Base-by-base conservation (phyloP, 306 rosid species). In the Sechiopsis laciniata region DNA sequence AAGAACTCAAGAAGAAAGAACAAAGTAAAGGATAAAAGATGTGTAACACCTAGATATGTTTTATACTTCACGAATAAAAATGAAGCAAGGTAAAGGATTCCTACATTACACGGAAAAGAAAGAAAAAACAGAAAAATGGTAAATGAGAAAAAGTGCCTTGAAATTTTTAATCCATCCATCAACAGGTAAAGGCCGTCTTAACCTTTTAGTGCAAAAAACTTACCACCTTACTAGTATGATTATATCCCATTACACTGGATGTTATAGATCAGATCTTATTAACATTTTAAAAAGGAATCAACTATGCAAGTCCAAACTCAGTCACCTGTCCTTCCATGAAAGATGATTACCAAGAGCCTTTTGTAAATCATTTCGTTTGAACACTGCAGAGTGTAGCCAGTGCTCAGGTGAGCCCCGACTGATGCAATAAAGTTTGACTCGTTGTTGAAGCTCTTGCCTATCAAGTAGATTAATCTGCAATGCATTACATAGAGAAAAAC, bases 341-440 rank as follows among this genome's bases (percentile, higher is more conserved):
- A 94, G 99, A 85, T 94, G 92, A 89, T 83, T 91, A 59, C 99
- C 99, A 54, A 94, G 92, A 81, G 97, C 96, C 82, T 86, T 94
- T 40, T 86, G 97, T 84, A 94, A 78, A 64, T 94, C 99, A 76
- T 54, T 83, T 73, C 97, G 88, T 84, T 91, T 86, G 78, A 83
- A 89, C 26, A 75, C 19, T 82, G 88, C 95, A 37, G 85, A 6
- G 69, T 75, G 75, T 76, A 86, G 91, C 99, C 99, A 94, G 76
- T 94, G 99, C 78, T 94, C 99, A 60, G 89, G 88, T 61, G 78
- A 68, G 8, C 86, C 97, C 51, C 89, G 92, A 78, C 85, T 84
- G 66, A 77, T 35, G 77, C 85, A 80, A 65, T 86, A 89, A 54
- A 67, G 79, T 64, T 86, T 89, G 72, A 89, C 85, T 83, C 96